Evolutionary conservation across 139 green algal genomes (phyloP), one percentile per base, ranked within the genome.

Genomic region (Haematococcus lacustris): DNA sequence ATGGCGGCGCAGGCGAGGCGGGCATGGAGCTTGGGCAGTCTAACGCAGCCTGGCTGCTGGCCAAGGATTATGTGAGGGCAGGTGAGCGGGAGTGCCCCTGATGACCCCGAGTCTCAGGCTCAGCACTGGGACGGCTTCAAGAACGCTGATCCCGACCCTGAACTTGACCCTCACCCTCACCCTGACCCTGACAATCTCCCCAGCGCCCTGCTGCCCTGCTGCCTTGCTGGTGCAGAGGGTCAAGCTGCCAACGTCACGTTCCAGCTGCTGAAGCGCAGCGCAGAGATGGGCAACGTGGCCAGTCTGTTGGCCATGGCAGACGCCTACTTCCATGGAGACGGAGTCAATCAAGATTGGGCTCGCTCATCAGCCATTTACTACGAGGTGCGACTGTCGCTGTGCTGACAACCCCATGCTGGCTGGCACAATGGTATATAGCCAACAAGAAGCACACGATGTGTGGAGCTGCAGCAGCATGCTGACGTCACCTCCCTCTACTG

Each of bases 41-140:
- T 74, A 98, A 99, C 73, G 93, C 89, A 4, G 95, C 94, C 0
- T 98, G 89, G 87, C 87, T 99, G 85, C 81, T 99, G 66, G 69
- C 84, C 35, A 75, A 74, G 2, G 82, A 78, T 25, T 86, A 83
- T 39, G 73, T 53, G 23, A 26, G 40, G 1, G 40, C 53, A 71
- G 73, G 73, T 77, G 9, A 3, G 73, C 1, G 5, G 17, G 57
- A 33, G 57, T 5, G 17, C 57, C 57, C 32, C 17, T 65, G 57
- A 30, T n/a, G 23, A 65, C 9, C 21, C 13, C 13, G 21, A 57
- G 47, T 57, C 13, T 21, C 47, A 57, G 13, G 47, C 21, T 57
- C 47, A 28, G 47, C 13, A 57, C 47, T 57, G 47, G 47, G 47
- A 21, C 13, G 13, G 47, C 21, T 21, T 28, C 21, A 57, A 57